A percentile compares a stretch with the other conserved stretches of the same genome.
These are phyloP conservation scores for Talaromyces liani DNA, from an alignment of 495 filamentous ascomycete species.

Conservation along the genomic window DNA sequence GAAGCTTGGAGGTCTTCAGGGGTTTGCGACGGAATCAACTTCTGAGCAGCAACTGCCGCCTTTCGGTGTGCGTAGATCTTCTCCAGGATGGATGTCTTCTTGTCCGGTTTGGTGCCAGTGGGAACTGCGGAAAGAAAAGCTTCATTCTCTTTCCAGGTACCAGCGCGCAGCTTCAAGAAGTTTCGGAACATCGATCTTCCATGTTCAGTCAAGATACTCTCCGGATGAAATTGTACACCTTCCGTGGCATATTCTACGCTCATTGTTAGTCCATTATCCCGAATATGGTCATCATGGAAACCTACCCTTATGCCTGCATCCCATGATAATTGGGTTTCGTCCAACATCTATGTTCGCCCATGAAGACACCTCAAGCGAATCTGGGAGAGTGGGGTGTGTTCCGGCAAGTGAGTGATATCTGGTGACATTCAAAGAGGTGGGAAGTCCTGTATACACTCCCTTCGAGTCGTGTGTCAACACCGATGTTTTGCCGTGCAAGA, in stretches of 20 bases:
- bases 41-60: slow-evolving; percentile 72
- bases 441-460: slow-evolving; percentile 74
- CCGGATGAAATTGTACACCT: slow-evolving; percentile 95
- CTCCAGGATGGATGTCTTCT: slow-evolving; percentile 79
- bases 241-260: slow-evolving; percentile 34
- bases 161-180: slow-evolving; percentile 77
- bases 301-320: slow-evolving; percentile 73
- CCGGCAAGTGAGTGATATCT: slow-evolving; percentile 96
- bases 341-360: slow-evolving; percentile 63
- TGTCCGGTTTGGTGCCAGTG: slow-evolving; percentile 23
- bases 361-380: slow-evolving; percentile 84
- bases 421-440: slow-evolving; percentile 76
- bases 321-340: slow-evolving; percentile 84
- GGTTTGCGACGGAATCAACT: slow-evolving; percentile 77
- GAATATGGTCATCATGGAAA: no score
- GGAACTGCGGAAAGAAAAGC: neutral
- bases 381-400: slow-evolving; percentile 80
- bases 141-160: slow-evolving; percentile 78
- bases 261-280: neutral
- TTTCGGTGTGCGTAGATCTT: slow-evolving; percentile 84
- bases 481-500: slow-evolving; percentile 95
- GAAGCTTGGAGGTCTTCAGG: slow-evolving; percentile 77
- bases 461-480: slow-evolving; percentile 79
- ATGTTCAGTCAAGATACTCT: slow-evolving; percentile 89
- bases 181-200: slow-evolving; percentile 87